Base-by-base conservation (phyloP, 192 early-diverging fungal species). In the Irineochytrium annulatum region DNA sequence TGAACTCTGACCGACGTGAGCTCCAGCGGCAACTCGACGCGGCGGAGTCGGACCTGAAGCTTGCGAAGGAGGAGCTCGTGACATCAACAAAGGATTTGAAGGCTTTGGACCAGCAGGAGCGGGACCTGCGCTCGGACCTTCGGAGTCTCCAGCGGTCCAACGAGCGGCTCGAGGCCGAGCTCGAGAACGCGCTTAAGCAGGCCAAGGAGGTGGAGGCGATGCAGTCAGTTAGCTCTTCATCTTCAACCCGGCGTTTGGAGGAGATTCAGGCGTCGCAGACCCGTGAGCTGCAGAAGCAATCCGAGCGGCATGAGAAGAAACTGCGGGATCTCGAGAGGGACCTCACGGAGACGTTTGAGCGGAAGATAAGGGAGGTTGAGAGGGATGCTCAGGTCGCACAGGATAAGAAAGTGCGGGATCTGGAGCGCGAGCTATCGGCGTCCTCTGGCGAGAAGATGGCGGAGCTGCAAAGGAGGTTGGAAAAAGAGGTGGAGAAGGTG, bases 221-320 rank as follows among this genome's bases (percentile, higher is more conserved):
- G 39, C 27, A 29, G 16, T 24, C 39, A 28, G 37, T 37, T 41
- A 28, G 35, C 34, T 43, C 6, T 22, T 6, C 46, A 11, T 45
- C 34, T 13, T n/a, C 59, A 8, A 34, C 34, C 13, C 51, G 57
- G 30, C 30, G 65, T 31, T 26, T 65, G 19, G 52, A 60, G 52
- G 34, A 59, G 32, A 33, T 65, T 3, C 57, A 60, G 43, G 34
- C 32, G 29, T 30, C 27, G 5, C 62, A 70, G 30, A 37, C 48
- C 11, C 14, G 6, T 5, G 57, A 70, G 57, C 31, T 70, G 13
- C 35, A 57, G n/a, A 28, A 48, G 3, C 37, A 44, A 20, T 31
- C 34, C n/a, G 57, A 67, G n/a, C n/a, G 33, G 22, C 51, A 60
- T 22, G 57, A 67, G 34, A 22, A 57, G 26, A 46, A 55, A 17